Evolutionary conservation across 2,329 filamentous ascomycete genomes (phyloP), one percentile per base, ranked within the genome.

Genomic region (Exophiala xenobiotica): DNA sequence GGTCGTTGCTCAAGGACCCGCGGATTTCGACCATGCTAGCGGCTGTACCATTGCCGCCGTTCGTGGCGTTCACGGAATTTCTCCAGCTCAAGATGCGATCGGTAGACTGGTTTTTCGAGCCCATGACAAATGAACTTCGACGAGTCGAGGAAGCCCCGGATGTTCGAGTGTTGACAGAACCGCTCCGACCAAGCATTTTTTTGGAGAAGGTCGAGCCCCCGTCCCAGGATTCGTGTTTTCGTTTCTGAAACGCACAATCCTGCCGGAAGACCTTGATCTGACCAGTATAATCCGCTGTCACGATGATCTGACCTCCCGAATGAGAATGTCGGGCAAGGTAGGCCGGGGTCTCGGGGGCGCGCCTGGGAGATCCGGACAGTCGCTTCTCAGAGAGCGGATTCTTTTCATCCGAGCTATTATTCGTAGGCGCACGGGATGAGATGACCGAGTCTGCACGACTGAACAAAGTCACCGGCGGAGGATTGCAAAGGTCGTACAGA

Each of bases 401-500:
- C 12, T 56, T 16, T 65, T 71, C 24, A 61, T 62, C 41, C 55
- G 63, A 55, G 19, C 61, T 62, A 47, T 77, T 69, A 23, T 58
- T 46, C 1, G 73, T 76, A 1, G 70, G 69, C 12, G 72, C 71
- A 56, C 72, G 74, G 0, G 79, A 79, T 1, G 77, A 78, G 4
- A 69, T 66, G 44, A 70, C 66, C 12, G 78, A 79, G 62, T 93
- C 88, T 16, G 86, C 82, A 20, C 85, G 79, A 59, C 86, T 90
- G 55, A 91, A 77, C 14, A 97, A 76, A 5, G 83, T 91, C 12
- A 97, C 83, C 0, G 92, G 90, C 0, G 92, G 93, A 4, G 93
- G 93, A 62, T 97, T 97, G 75, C 93, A 97, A 1, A 97, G 78
- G 62, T 96, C 91, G 67, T 90, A 99, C n/a, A 99, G 81, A 1